Evolutionary conservation across 768 basidiomycete genomes (phyloP).

Genomic region (Trametes cinnabarina): DNA sequence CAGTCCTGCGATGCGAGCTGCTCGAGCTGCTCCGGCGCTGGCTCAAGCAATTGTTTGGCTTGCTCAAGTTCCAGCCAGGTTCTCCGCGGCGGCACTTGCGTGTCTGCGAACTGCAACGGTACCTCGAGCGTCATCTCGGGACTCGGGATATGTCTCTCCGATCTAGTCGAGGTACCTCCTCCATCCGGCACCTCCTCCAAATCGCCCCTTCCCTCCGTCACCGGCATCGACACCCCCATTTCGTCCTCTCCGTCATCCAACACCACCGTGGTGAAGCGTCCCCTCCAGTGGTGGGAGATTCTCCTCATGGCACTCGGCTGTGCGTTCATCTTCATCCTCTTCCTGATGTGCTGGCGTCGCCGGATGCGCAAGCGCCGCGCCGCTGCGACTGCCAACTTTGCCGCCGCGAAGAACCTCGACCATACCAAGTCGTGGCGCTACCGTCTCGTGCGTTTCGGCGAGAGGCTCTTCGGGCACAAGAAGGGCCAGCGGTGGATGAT

Average conservation of each 20-base stretch:
- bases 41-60: constrained; percentile 66
- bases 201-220: constrained; percentile 51
- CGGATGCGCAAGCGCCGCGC: constrained; percentile 67
- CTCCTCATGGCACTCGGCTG: constrained; percentile 80
- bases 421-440: constrained; percentile 51
- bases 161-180: constrained; percentile 56
- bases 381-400: constrained; percentile 64
- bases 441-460: constrained; percentile 55
- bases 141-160: constrained; percentile 78
- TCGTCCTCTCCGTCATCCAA: constrained; percentile 6
- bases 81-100: constrained; percentile 64
- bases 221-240: constrained; percentile 55
- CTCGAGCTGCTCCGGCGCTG: constrained; percentile 72
- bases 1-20: constrained; percentile 74
- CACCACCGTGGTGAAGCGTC: constrained; percentile 29
- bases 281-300: constrained; percentile 80
- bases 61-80: constrained; percentile 66
- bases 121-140: constrained; percentile 58
- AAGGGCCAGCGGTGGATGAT: constrained; percentile 26
- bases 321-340: constrained; percentile 68
- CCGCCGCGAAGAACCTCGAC: constrained; percentile 54
- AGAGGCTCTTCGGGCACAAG: constrained; percentile 55
- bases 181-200: constrained; percentile 41
- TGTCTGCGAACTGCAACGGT: constrained; percentile 56
- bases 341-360: constrained; percentile 69